Evolutionary conservation across 2,329 filamentous ascomycete species (phyloP), one percentile per base, ranked within the genome.

Genomic region (Aspergillus caelatus): DNA sequence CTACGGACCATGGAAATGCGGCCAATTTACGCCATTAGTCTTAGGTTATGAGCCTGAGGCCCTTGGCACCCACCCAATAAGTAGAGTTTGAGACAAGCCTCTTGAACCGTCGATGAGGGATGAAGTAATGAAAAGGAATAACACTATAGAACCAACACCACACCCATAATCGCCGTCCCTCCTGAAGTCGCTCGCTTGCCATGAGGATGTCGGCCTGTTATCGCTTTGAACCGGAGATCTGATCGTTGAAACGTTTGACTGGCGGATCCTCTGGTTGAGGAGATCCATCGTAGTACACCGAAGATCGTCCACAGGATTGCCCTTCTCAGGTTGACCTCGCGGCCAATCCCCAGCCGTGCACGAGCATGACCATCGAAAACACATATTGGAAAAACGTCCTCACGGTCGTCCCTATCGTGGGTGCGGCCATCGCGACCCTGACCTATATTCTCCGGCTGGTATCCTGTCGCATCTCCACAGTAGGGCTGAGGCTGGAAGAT

Each of bases 351-450:
- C 11, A 46, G 34, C 54, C 21, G 54, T 57, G 59, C 60, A 34
- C 53, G 12, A 60, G 48, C 32, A 63, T 59, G 55, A 28, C 41
- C 32, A 28, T 60, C 45, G 56, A 65, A 34, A 61, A 65, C 30
- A 59, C 45, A 28, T 65, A 65, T 54, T 65, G 63, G 63, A 65
- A 65, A 19, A 61, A 65, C 45, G 61, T 60, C 4, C 48, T 66
- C 52, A 66, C 53, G 6, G 59, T 64, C 19, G 60, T 66, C 14
- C 59, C 64, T 28, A 62, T 64, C 32, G 43, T 62, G 14, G 57
- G 62, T 9, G 60, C 62, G n/a, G 41, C 43, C n/a, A 1, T 64
- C 32, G 64, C 64, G 4, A 66, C 64, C 8, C 14, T 62, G 7
- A 50, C 50, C 4, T 66, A 62, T 54, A 12, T 60, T 16, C 21